These are phyloP conservation scores for Thalassiosira allenii DNA, from an alignment of 352 stramenopile genomes.

Conservation along the genomic window DNA sequence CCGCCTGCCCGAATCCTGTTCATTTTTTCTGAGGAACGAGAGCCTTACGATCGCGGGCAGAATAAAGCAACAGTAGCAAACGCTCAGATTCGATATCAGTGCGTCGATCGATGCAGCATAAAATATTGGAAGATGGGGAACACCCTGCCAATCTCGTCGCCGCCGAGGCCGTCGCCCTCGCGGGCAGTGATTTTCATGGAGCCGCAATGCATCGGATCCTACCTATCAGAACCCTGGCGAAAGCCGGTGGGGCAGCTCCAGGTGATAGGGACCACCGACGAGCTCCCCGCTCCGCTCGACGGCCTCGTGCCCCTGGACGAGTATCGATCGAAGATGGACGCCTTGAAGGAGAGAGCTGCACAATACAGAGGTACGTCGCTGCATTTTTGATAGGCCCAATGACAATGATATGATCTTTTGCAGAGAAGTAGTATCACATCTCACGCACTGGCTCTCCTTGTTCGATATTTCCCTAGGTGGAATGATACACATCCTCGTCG, in stretches of 20 bases:
- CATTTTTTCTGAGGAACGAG: too few relatives aligned
- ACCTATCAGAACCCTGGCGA: constrained; percentile 20
- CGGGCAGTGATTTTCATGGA: constrained; percentile 55
- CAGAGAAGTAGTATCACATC: background rate
- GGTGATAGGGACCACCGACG: constrained; percentile 1
- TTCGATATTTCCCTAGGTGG: constrained; percentile 28
- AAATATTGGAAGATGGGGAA: too few relatives aligned
- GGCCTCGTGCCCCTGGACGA: constrained; percentile 24
- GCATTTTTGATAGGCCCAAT: background rate
- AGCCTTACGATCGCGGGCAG: too few relatives aligned
- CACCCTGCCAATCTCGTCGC: constrained; percentile 45
- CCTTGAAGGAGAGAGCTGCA: background rate
- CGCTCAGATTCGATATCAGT: too few relatives aligned
- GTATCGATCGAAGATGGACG: constrained; percentile 13
- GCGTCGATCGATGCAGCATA: too few relatives aligned
- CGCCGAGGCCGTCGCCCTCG: constrained; percentile 43
- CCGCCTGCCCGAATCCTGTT: too few relatives aligned
- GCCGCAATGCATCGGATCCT: constrained; percentile 20
- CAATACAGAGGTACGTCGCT: constrained; percentile 32
- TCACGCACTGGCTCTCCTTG: background rate
- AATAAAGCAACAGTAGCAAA: too few relatives aligned
- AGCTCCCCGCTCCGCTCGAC: constrained; percentile 26
- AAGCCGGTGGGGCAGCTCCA: constrained; percentile 23
- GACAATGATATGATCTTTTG: background rate
- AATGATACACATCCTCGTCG: constrained; percentile 7